phyloP scores from a whole-genome alignment of 139 green algal species.

The Micractinium conductrix region DNA sequence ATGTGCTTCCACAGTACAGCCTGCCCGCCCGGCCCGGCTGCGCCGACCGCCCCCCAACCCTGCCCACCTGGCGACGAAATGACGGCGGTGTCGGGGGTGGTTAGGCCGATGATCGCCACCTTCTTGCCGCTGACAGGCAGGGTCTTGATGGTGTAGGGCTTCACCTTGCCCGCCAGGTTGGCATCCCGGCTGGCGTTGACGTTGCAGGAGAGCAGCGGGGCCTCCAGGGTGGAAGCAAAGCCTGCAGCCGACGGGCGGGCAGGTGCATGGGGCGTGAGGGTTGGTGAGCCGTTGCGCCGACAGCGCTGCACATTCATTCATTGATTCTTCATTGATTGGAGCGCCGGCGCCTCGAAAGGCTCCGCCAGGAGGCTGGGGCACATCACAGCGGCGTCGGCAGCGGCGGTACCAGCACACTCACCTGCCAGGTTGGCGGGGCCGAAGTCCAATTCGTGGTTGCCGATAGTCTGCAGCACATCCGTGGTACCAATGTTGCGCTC shows the following conservation, averaged over 20 bases:
- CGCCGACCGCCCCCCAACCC: too few species aligned
- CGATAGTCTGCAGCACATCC: background rate
- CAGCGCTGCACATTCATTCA: too few species aligned
- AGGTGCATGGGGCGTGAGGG: background rate
- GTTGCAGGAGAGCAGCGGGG: too few species aligned
- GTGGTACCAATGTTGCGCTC: background rate
- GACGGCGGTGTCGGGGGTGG: conserved; percentile 20
- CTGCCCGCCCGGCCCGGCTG: too few species aligned
- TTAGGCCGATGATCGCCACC: conserved; percentile 38
- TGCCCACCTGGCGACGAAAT: conserved; percentile 12
- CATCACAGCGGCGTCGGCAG: conserved; percentile 32
- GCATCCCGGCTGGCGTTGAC: too few species aligned
- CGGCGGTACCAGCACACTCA: background rate
- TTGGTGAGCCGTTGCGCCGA: too few species aligned
- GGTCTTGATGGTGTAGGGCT: conserved; percentile 30
- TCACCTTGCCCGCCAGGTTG: too few species aligned
- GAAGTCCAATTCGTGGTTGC: conserved; percentile 22
- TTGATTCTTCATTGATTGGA: too few species aligned
- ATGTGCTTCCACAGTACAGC: too few species aligned
- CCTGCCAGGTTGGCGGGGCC: background rate
- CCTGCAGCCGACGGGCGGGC: too few species aligned
- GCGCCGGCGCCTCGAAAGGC: too few species aligned
- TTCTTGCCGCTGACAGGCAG: conserved; percentile 23
- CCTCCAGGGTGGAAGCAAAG: too few species aligned
- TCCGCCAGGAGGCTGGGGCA: background rate